Evolutionary conservation across 179 eudicot species (phyloP), one percentile per base, ranked within the genome.

Genomic region (Pouteria campechiana): DNA sequence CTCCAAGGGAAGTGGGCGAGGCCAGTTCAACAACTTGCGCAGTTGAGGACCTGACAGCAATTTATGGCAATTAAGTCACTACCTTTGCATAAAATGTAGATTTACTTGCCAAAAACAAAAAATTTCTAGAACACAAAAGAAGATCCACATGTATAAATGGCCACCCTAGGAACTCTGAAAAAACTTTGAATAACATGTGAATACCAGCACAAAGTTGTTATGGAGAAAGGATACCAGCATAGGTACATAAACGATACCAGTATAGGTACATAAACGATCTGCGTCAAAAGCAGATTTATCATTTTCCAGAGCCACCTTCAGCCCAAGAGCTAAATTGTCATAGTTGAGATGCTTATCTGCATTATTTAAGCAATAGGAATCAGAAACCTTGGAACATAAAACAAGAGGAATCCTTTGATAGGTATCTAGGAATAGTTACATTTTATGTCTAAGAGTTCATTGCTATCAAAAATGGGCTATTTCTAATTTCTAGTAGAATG

Each of bases 201-300:
- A 28, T 33, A 18, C 28, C 9, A 33, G 2, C 11, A 5, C 32
- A 5, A 31, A 42, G 20, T n/a, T n/a, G n/a, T n/a, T n/a, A 37
- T 30, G 32, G 32, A 9, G 15, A 17, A 37, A 35, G 11, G 36
- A 24, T 30, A 45, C 21, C 32, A 10, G 13, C 20, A n/a, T n/a
- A n/a, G n/a, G n/a, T 4, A 11, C 46, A 16, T 11, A 41, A n/a
- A n/a, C 7, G 9, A 25, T 48, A 83, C 94, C 83, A 37, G 83
- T 76, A 61, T 76, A 87, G 61, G 76, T 79, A 29, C 77, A 86
- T 17, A 87, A 66, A 48, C 90, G 90, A 62, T 76, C 87, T 13
- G 87, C 96, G 66, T 87, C 87, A 45, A 83, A 70, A 10, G 63
- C 94, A 52, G 80, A 74, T 51, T 74, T 67, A 58, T 86, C 96